Base-by-base conservation (phyloP, 2,329 filamentous ascomycete genomes). In the Metarhizium humberi region DNA sequence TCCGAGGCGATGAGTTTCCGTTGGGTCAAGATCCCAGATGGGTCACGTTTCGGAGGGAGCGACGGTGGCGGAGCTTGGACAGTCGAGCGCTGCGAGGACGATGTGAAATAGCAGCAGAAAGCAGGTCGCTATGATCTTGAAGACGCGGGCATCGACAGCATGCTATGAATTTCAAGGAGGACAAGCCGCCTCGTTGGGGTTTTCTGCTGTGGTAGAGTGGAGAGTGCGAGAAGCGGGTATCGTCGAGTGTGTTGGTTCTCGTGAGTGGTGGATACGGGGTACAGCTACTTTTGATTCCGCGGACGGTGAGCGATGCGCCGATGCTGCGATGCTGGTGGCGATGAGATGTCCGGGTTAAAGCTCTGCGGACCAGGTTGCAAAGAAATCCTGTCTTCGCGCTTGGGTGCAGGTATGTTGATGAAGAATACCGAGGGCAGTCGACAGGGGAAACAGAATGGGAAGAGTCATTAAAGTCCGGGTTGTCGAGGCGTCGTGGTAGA, bases 191-290 rank as follows among this genome's bases (percentile, higher is more conserved):
- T 48, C 45, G 8, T 20, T 42, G 51, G 36, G 34, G n/a, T 29
- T 40, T 38, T 48, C 36, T 29, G 32, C 47, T 16, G 50, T 30
- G 50, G 29, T 50, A 29, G 47, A 49, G 42, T 54, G 51, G 32
- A 56, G 55, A 51, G 51, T 48, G 47, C 25, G 32, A 48, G 48
- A 54, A 32, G 54, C 54, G 54, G 54, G 36, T 52, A 38, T 55
- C 51, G 46, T 53, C 47, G 43, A 51, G 34, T 50, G 25, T 49
- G 43, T 34, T 54, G 49, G 48, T 25, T 49, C 38, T 48, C 16
- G 47, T 36, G 29, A 45, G 54, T 25, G 30, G 40, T 51, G 34
- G 42, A 36, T 40, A 30, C 52, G 18, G 11, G 47, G 18, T 55
- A 25, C 47, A 40, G 43, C 16, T 14, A 48, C 25, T 29, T n/a